These are phyloP conservation scores for Excoecaria cochinchinensis DNA, from an alignment of 345 rosid species.

Conservation along the genomic window DNA sequence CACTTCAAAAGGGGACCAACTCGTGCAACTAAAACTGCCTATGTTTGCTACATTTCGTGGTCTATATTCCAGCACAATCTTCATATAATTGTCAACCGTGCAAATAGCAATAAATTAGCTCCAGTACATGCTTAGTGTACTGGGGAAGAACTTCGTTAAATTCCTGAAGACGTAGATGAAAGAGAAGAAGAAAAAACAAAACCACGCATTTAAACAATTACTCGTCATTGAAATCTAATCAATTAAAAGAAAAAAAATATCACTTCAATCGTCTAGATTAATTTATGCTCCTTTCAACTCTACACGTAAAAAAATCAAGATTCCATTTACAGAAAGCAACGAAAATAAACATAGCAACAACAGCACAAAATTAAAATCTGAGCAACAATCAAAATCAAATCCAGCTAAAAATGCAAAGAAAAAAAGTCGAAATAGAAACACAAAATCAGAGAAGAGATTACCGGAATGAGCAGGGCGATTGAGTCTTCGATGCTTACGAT, in stretches of 20 bases:
- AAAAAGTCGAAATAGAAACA: not conserved
- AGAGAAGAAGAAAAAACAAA: too few species aligned
- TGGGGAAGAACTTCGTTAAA: not conserved
- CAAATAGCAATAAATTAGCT: not conserved
- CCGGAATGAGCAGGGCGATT: conserved; percentile 19
- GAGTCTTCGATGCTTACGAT: conserved; percentile 18
- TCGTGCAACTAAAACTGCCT: conserved; percentile 1
- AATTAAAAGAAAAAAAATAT: not conserved
- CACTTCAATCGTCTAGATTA: not conserved
- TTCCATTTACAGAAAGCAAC: not conserved
- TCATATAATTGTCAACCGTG: not conserved
- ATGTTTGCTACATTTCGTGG: not conserved
- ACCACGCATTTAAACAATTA: not conserved
- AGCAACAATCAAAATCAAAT: conserved; percentile 9
- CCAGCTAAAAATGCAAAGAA: not conserved
- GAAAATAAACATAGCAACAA: not conserved
- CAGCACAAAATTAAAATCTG: not conserved
- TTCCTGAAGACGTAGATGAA: not conserved
- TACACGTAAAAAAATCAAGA: not conserved
- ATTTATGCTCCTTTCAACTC: not conserved
- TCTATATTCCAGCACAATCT: not conserved
- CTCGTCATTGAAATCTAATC: not conserved
- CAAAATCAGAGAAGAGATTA: not conserved
- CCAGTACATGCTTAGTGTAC: not conserved
- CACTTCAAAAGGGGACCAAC: not conserved